Evolutionary conservation across 2,329 filamentous ascomycete species (phyloP).

Genomic region (Tolypocladium guangdongense): DNA sequence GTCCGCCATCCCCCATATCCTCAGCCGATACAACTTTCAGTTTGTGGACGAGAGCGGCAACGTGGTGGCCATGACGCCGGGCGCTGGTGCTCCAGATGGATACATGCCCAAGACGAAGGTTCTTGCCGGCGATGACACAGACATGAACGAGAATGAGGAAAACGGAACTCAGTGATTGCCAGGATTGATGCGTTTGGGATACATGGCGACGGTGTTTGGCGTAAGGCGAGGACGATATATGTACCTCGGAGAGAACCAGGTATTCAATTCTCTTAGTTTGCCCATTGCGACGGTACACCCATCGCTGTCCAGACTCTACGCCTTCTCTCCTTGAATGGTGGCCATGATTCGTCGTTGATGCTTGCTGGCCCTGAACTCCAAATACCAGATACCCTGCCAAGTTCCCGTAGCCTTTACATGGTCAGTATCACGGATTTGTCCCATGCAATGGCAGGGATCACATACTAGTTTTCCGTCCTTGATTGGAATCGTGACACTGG

Average conservation of each 20-base stretch:
- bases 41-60: conserved; percentile 91
- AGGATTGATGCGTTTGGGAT: conserved; percentile 10
- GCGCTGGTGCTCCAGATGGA: conserved; percentile 46
- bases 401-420: conserved; percentile 46
- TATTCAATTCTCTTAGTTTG: conserved; percentile 1
- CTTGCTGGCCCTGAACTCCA: conserved; percentile 72
- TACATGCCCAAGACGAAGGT: conserved; percentile 55
- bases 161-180: conserved; percentile 22
- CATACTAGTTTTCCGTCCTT: conserved; percentile 66
- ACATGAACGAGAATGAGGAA: conserved; percentile 48
- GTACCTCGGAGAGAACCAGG: conserved; percentile 3
- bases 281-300: neutral
- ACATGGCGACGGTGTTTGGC: conserved; percentile 26
- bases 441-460: conserved; percentile 2
- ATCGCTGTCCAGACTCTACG: conserved; percentile 12
- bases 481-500: conserved; percentile 85
- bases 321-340: conserved; percentile 83
- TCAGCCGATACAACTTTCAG: conserved; percentile 95
- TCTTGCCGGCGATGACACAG: conserved; percentile 50
- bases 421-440: neutral
- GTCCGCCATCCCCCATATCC: conserved; percentile 87
- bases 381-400: conserved; percentile 88
- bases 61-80: conserved; percentile 75
- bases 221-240: conserved; percentile 9
- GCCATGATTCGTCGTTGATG: conserved; percentile 78